Evolutionary conservation across 805 yeast genomes (phyloP), one percentile per base, ranked within the genome.

Genomic region (Starmerella ratchasimensis): DNA sequence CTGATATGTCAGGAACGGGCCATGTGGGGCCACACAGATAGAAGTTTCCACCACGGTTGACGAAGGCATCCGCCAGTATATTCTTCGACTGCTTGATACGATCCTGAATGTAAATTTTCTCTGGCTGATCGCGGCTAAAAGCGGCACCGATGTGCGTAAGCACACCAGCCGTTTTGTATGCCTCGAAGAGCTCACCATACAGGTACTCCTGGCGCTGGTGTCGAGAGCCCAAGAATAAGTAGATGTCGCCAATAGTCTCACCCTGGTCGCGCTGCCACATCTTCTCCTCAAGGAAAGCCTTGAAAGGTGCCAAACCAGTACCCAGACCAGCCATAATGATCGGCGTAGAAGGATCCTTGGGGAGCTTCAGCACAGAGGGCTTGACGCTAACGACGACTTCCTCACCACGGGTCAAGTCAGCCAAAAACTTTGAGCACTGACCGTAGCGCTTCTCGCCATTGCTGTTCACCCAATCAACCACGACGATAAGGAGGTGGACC

Each of bases 1-100:
- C 79, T 37, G 94, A 80, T 52, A 88, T 80, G 58, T 86, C 95
- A 9, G 97, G 95, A 54, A 88, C 96, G 24, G 97, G 97, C 97
- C 97, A 88, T 2, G 96, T 88, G 30, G 97, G 97, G 45, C 97
- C 97, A 74, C 97, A 88, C 57, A 88, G 69, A 64, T 88, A 88
- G 72, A 88, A 88, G 19, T 84, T 76, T 41, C 97, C 97, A 41
- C 76, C 64, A 62, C 84, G 69, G 46, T 65, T 63, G 31, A 76
- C 78, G 60, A 88, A 73, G 35, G 94, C 86, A 30, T 74, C 80
- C 33, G 80, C 79, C 59, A 88, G 69, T 31, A 72, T 77, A 36
- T 65, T 69, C 53, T 82, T 62, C 41, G 74, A 71, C 57, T 83
- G 82, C 54, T 84, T 72, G 58, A 88, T 88, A 59, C 79, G 74